A percentile compares a stretch with the other conserved stretches of the same genome.
phyloP scores from a whole-genome alignment of 768 basidiomycete genomes.

The Floccularia luteovirens region DNA sequence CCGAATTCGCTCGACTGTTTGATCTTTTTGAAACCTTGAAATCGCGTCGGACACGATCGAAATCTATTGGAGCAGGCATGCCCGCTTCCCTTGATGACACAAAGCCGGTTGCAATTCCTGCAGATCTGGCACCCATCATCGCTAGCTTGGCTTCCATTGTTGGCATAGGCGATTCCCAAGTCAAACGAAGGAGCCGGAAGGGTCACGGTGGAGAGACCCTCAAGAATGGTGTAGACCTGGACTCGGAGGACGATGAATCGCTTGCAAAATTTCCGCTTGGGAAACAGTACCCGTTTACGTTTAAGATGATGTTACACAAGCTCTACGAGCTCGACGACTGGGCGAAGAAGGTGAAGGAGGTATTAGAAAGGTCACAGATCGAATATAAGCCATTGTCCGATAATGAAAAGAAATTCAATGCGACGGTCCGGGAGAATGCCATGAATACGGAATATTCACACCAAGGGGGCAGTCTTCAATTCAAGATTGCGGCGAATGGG shows the following conservation, averaged over 20 bases:
- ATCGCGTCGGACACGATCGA: slow-evolving; percentile 27
- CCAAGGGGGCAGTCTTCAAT: too few relatives aligned
- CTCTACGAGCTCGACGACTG: slow-evolving; percentile 57
- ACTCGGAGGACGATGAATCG: slow-evolving; percentile 17
- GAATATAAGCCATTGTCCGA: slow-evolving; percentile 52
- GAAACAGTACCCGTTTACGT: slow-evolving; percentile 50
- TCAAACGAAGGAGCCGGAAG: slow-evolving; percentile 11
- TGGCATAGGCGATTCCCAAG: slow-evolving; percentile 7
- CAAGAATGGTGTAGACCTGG: slow-evolving; percentile 2
- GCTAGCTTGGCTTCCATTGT: slow-evolving; percentile 21
- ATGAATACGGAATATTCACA: slow-evolving; percentile 5
- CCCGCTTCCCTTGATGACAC: slow-evolving; percentile 16
- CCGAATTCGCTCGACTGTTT: slow-evolving; percentile 48
- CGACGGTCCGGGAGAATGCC: slow-evolving; percentile 10
- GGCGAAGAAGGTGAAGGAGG: slow-evolving; percentile 44
- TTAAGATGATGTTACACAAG: slow-evolving; percentile 62
- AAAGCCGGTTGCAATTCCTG: slow-evolving; percentile 17
- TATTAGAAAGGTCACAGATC: slow-evolving; percentile 43
- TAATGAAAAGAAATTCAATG: slow-evolving; percentile 12
- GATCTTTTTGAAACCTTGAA: slow-evolving; percentile 46
- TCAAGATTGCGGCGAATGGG: too few relatives aligned
- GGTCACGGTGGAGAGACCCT: slow-evolving; percentile 15
- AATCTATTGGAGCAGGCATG: slow-evolving; percentile 18
- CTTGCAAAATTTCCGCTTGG: slow-evolving; percentile 35
- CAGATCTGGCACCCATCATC: slow-evolving; percentile 28